These are phyloP conservation scores for Musa balbisiana DNA, from an alignment of 202 grass and related monocot genomes.

Conservation along the genomic window DNA sequence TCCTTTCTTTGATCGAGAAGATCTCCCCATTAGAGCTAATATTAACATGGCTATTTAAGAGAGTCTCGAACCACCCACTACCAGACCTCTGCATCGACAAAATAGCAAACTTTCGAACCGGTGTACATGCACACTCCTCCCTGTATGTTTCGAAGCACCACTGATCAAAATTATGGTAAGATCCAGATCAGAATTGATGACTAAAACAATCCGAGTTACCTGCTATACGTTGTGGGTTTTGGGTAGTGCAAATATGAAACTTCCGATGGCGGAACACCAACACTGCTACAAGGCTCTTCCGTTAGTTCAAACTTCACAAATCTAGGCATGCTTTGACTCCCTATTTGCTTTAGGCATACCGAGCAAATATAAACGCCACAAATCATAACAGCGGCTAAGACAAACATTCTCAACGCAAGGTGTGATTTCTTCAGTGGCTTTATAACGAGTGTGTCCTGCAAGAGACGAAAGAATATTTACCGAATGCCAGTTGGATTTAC, in stretches of 20 bases:
- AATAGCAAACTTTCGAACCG: conserved; percentile 73
- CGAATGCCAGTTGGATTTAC: too few relatives aligned
- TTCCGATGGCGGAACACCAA: conserved; percentile 31
- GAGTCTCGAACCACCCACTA: conserved; percentile 95
- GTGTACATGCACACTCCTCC: conserved; percentile 68
- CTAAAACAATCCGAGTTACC: conserved; percentile 31
- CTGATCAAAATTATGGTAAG: conserved; percentile 16
- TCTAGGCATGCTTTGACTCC: conserved; percentile 49
- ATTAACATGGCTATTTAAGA: conserved; percentile 80
- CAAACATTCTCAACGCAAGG: conserved; percentile 53
- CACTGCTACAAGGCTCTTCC: conserved; percentile 39
- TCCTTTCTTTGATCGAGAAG: conserved; percentile 75
- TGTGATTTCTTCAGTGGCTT: conserved; percentile 70
- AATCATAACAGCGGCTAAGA: conserved; percentile 50
- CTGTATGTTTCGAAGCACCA: conserved; percentile 24
- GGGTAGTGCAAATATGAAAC: conserved; percentile 66
- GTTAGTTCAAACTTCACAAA: conserved; percentile 57
- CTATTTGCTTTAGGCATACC: conserved; percentile 74
- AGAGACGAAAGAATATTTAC: background rate
- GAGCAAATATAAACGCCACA: conserved; percentile 67
- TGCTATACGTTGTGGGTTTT: conserved; percentile 57
- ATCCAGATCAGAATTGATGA: conserved; percentile 9
- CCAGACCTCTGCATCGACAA: conserved; percentile 75
- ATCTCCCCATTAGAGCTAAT: conserved; percentile 93
- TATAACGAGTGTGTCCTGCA: conserved; percentile 50